phyloP scores from a whole-genome alignment of 306 rosid genomes.

The Casuarina glauca region DNA sequence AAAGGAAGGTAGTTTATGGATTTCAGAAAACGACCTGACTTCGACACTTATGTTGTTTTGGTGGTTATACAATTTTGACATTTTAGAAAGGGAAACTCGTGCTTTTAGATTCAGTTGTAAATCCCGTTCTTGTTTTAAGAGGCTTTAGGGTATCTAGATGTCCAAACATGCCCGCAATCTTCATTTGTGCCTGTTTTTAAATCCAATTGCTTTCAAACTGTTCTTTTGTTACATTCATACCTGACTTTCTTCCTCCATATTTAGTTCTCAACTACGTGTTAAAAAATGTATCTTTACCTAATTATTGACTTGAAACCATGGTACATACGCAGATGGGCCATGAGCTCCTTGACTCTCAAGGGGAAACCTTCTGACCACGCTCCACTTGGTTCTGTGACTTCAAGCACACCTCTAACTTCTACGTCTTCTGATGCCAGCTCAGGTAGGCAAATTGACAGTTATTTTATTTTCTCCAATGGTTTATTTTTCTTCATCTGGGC shows the following conservation, averaged over 20 bases:
- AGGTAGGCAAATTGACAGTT: conserved; percentile 47
- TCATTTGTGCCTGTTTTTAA: neutral
- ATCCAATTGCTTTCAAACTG: neutral
- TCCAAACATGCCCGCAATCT: neutral
- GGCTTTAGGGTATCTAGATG: neutral
- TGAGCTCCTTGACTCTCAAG: conserved; percentile 98
- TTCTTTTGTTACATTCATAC: neutral
- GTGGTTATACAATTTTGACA: neutral
- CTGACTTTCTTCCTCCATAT: too few species aligned
- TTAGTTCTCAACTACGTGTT: neutral
- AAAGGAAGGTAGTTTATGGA: neutral
- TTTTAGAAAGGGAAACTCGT: neutral
- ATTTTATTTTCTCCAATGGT: conserved; percentile 14
- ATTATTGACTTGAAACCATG: conserved; percentile 18
- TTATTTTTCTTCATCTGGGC: conserved; percentile 8
- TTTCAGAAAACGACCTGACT: neutral
- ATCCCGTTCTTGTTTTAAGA: neutral
- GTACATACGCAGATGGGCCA: conserved; percentile 82
- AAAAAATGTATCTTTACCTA: conserved; percentile 6
- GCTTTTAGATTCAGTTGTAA: neutral
- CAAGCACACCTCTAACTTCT: conserved; percentile 46
- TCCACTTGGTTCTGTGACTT: conserved; percentile 61
- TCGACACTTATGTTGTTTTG: neutral
- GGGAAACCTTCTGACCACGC: conserved; percentile 89
- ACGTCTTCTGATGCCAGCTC: conserved; percentile 63